Conservation (phyloP, 805 yeast genomes). For the Schizosaccharomyces osmophilus region DNA sequence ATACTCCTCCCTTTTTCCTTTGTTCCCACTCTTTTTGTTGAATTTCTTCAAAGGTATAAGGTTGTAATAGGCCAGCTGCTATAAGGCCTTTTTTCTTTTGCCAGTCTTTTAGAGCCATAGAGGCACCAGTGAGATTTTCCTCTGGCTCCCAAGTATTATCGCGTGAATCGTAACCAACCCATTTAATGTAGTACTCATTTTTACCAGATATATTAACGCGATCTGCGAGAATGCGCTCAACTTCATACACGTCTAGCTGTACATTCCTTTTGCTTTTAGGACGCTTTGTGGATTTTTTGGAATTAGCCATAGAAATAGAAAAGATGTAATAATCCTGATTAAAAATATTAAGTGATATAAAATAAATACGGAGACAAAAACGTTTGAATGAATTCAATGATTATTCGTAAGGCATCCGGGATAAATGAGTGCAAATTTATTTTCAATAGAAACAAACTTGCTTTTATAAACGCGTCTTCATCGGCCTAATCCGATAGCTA, state of each 20-base stretch:
- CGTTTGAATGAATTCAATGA: too few relatives aligned
- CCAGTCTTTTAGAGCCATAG: not conserved
- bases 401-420: too few relatives aligned
- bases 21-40: not conserved
- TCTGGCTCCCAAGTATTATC: constrained; percentile 7
- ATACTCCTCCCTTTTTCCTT: not conserved
- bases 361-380: too few relatives aligned
- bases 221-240: not conserved
- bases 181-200: constrained; percentile 3
- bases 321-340: too few relatives aligned
- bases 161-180: constrained; percentile 4
- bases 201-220: not conserved
- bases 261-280: not conserved
- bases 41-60: not conserved
- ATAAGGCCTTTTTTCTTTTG: not conserved
- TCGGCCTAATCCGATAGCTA: too few relatives aligned
- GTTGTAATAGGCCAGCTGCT: not conserved
- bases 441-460: too few relatives aligned
- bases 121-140: constrained; percentile 2
- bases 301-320: too few relatives aligned
- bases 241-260: not conserved
- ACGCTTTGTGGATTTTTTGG: too few relatives aligned
- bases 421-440: too few relatives aligned
- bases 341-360: too few relatives aligned
- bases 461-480: too few relatives aligned